Conservation (phyloP, 306 rosid genomes). For the Rosa multiflora region DNA sequence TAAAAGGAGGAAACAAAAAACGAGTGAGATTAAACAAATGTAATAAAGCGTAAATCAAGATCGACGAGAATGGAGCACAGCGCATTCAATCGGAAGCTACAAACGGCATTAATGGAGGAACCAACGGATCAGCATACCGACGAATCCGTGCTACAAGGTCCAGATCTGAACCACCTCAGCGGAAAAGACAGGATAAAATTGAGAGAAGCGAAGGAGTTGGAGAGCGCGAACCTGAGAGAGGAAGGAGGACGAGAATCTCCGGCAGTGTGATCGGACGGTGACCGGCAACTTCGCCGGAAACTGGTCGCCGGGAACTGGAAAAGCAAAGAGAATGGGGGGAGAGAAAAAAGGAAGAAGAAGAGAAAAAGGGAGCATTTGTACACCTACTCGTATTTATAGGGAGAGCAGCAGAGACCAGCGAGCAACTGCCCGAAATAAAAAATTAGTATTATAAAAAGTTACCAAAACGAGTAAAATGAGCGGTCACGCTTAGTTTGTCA, state of each 20-base stretch:
- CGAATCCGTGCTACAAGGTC: slow-evolving; percentile 4
- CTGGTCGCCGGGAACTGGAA: background rate
- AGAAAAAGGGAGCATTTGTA: background rate
- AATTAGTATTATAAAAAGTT: background rate
- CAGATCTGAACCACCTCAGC: slow-evolving; percentile 49
- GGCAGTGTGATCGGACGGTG: slow-evolving; percentile 30
- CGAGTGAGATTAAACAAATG: background rate
- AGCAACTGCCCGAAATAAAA: background rate
- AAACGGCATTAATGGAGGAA: background rate
- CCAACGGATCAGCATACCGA: slow-evolving; percentile 1
- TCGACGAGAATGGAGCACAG: slow-evolving; percentile 17
- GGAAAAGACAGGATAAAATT: background rate
- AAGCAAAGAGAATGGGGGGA: background rate
- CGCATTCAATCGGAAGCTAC: slow-evolving; percentile 4
- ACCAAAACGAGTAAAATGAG: slow-evolving; percentile 12
- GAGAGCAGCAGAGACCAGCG: background rate
- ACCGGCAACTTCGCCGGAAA: slow-evolving; percentile 53
- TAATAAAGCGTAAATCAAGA: slow-evolving; percentile 50
- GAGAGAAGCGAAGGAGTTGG: background rate
- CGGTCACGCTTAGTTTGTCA: background rate
- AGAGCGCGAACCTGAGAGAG: slow-evolving; percentile 39
- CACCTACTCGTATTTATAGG: slow-evolving; percentile 48
- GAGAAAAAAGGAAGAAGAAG: slow-evolving; percentile 30
- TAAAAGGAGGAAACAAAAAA: background rate
- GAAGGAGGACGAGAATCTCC: slow-evolving; percentile 22